Evolutionary conservation across 345 rosid genomes (phyloP).

Genomic region (Gossypium bickii): DNA sequence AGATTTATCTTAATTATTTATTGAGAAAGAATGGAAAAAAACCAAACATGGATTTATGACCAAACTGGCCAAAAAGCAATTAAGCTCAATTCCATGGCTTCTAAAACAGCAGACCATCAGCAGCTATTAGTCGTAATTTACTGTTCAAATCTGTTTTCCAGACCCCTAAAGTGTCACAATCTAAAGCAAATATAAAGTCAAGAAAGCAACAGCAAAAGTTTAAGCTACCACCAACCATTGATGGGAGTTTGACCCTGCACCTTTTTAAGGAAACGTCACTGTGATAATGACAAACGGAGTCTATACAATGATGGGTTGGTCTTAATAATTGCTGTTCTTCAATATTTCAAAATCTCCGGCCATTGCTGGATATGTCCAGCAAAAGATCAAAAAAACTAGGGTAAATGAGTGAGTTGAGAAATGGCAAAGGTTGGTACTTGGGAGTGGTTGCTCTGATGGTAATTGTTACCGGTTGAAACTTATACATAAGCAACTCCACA

Average conservation of each 20-base stretch:
- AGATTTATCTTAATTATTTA: no score
- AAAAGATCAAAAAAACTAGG: no score
- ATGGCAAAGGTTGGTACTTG: no score
- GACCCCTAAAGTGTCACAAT: background rate
- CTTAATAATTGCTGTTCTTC: no score
- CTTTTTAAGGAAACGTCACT: background rate
- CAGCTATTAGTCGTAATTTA: background rate
- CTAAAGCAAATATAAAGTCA: background rate
- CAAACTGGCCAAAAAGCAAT: background rate
- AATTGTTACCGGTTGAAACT: background rate
- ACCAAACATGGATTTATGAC: background rate
- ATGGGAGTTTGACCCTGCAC: background rate
- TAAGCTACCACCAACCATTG: background rate
- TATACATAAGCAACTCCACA: background rate
- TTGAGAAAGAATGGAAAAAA: background rate
- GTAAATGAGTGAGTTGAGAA: no score
- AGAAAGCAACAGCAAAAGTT: slow-evolving; percentile 36
- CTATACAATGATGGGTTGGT: no score
- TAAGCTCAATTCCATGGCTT: background rate
- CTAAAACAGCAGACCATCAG: background rate
- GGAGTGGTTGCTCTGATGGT: no score
- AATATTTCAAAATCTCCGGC: no score
- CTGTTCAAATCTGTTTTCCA: background rate
- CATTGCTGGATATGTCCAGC: no score
- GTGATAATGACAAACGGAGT: no score